A percentile compares a stretch with the other conserved stretches of the same genome.
phyloP scores from a whole-genome alignment of 257 asterid genomes.

The Jasminum sambac region DNA sequence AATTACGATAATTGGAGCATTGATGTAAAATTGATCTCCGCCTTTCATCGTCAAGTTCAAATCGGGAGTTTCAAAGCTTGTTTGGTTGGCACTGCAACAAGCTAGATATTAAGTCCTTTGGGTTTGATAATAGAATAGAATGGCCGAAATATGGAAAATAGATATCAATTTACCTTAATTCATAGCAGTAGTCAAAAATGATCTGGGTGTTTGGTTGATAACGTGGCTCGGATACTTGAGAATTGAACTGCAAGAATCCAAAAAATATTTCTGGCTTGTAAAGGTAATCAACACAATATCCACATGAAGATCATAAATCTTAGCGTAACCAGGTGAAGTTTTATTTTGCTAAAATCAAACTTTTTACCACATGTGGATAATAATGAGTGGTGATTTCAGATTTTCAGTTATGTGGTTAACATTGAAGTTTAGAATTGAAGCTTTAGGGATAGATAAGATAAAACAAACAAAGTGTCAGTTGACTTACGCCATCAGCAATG shows the following conservation, averaged over 20 bases:
- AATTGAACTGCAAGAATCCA: constrained; percentile 56
- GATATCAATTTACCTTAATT: constrained; percentile 47
- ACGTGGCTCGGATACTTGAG: constrained; percentile 58
- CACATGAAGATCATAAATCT: not conserved
- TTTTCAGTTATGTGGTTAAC: too few relatives aligned
- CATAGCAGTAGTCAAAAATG: constrained; percentile 81
- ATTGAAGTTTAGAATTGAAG: too few relatives aligned
- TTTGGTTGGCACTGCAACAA: constrained; percentile 59
- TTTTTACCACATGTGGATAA: too few relatives aligned
- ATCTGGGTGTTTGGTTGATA: constrained; percentile 41
- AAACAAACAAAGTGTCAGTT: too few relatives aligned
- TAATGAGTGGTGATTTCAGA: too few relatives aligned
- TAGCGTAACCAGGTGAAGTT: too few relatives aligned
- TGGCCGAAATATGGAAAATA: not conserved
- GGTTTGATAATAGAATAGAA: constrained; percentile 11
- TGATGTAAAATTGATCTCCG: constrained; percentile 51
- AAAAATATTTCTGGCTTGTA: not conserved
- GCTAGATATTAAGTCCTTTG: constrained; percentile 22
- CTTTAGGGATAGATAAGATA: too few relatives aligned
- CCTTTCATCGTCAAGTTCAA: constrained; percentile 86
- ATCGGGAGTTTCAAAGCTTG: constrained; percentile 40
- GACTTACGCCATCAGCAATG: constrained; percentile 62
- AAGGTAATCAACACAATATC: not conserved
- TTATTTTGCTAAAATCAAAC: too few relatives aligned
- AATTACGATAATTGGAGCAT: constrained; percentile 50